A percentile compares a stretch with the other conserved stretches of the same genome.
Conservation (phyloP, 2,329 filamentous ascomycete genomes). For the Venturia carpophila region DNA sequence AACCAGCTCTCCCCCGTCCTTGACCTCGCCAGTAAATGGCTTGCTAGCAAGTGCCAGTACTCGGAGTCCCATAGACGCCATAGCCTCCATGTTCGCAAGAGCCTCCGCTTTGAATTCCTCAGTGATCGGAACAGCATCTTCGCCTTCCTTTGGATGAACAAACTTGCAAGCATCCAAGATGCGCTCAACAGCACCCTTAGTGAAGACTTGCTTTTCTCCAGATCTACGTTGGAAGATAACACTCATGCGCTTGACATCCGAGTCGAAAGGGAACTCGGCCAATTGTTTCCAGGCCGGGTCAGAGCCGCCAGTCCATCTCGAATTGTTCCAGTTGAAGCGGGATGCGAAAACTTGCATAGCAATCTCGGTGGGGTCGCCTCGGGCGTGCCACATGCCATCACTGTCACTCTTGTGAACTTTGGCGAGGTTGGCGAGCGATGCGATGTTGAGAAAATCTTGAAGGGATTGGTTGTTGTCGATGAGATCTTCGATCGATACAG, state of each 20-base stretch:
- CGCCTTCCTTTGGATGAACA: constrained; percentile 39
- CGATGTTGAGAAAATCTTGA: constrained; percentile 52
- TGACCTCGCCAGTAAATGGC: background rate
- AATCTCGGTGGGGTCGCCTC: constrained; percentile 64
- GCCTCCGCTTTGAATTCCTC: constrained; percentile 49
- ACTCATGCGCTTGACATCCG: constrained; percentile 68
- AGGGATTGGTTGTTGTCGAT: constrained; percentile 42
- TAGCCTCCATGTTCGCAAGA: constrained; percentile 59
- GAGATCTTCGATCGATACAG: constrained; percentile 23
- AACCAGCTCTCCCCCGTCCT: constrained; percentile 29
- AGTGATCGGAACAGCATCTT: constrained; percentile 38
- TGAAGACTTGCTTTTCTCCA: constrained; percentile 44
- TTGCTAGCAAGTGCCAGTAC: constrained; percentile 18
- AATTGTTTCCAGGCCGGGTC: constrained; percentile 32
- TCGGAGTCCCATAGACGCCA: constrained; percentile 37
- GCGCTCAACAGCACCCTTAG: constrained; percentile 63
- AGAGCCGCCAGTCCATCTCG: constrained; percentile 39
- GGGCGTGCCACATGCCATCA: constrained; percentile 53
- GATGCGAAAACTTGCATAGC: constrained; percentile 67
- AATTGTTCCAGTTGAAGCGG: constrained; percentile 57
- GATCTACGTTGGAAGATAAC: constrained; percentile 51
- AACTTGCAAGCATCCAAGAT: constrained; percentile 55
- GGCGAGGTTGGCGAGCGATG: constrained; percentile 58
- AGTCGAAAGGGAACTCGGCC: constrained; percentile 67
- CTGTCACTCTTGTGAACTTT: constrained; percentile 48